Conservation (phyloP, 257 asterid species). For the Solanum appendiculatum region DNA sequence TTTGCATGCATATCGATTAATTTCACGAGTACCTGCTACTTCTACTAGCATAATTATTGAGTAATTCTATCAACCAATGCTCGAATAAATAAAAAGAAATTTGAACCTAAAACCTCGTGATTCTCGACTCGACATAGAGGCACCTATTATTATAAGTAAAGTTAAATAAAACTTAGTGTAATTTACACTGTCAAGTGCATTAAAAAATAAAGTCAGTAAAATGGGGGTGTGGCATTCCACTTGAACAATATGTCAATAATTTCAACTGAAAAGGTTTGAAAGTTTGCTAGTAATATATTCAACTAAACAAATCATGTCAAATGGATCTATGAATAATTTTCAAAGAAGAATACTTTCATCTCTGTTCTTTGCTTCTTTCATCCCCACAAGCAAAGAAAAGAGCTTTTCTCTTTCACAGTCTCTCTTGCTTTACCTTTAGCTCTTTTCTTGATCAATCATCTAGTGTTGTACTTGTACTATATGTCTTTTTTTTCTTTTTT, state of each 20-base stretch:
- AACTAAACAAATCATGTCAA: not conserved
- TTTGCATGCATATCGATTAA: rapidly evolving
- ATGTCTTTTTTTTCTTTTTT: not conserved
- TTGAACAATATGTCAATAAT: not conserved
- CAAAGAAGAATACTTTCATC: not conserved
- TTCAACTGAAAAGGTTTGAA: not conserved
- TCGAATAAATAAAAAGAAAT: not conserved
- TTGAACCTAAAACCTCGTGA: not conserved
- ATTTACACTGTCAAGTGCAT: not conserved
- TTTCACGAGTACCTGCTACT: rapidly evolving
- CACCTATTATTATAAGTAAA: not conserved
- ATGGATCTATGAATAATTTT: not conserved
- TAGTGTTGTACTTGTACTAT: not conserved
- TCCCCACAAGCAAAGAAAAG: not conserved
- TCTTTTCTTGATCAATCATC: slow-evolving; percentile 10
- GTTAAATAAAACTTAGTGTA: too few species aligned
- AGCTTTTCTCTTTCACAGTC: slow-evolving; percentile 2
- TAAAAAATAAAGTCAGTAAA: not conserved
- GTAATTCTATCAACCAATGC: rapidly evolving
- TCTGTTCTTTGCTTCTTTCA: not conserved
- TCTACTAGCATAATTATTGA: not conserved
- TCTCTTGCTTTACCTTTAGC: slow-evolving; percentile 24
- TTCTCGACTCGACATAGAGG: not conserved
- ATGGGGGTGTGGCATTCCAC: not conserved
- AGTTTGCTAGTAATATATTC: not conserved